A percentile compares a stretch with the other conserved stretches of the same genome.
Conservation (phyloP, 2,329 filamentous ascomycete genomes). For the Stachybotrys chlorohalonatus region DNA sequence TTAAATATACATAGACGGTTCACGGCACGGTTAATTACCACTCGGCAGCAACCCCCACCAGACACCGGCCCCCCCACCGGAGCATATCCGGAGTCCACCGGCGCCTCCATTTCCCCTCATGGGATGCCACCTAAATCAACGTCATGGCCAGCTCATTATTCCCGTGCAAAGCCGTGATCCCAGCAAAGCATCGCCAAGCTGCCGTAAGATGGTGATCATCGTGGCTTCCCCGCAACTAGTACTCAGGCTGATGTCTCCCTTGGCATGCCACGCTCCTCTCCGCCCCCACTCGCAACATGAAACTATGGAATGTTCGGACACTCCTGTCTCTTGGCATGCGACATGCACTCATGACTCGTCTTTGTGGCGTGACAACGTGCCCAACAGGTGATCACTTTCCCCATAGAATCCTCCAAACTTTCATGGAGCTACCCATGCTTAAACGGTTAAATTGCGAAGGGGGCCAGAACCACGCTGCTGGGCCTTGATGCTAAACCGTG, state of each 20-base stretch:
- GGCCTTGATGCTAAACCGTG: neutral
- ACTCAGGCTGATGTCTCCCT: neutral
- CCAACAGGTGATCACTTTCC: neutral
- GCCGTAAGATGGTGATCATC: too few relatives aligned
- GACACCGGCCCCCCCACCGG: neutral
- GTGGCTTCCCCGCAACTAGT: too few relatives aligned
- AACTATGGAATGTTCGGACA: neutral
- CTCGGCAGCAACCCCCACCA: too few relatives aligned
- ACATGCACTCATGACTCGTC: neutral
- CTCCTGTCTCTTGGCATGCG: neutral
- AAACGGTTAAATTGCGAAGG: neutral
- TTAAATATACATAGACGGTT: neutral
- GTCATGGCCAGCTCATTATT: too few relatives aligned
- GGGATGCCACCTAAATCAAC: too few relatives aligned
- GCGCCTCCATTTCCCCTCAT: too few relatives aligned
- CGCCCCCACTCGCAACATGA: neutral
- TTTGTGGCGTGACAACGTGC: neutral
- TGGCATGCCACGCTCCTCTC: neutral
- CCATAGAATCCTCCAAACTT: neutral
- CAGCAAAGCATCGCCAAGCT: too few relatives aligned
- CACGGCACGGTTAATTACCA: neutral
- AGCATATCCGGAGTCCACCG: neutral
- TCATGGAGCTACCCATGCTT: neutral
- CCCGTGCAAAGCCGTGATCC: too few relatives aligned
- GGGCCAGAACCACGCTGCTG: neutral